phyloP scores from a whole-genome alignment of 768 basidiomycete species.

The Mycena latifolia region DNA sequence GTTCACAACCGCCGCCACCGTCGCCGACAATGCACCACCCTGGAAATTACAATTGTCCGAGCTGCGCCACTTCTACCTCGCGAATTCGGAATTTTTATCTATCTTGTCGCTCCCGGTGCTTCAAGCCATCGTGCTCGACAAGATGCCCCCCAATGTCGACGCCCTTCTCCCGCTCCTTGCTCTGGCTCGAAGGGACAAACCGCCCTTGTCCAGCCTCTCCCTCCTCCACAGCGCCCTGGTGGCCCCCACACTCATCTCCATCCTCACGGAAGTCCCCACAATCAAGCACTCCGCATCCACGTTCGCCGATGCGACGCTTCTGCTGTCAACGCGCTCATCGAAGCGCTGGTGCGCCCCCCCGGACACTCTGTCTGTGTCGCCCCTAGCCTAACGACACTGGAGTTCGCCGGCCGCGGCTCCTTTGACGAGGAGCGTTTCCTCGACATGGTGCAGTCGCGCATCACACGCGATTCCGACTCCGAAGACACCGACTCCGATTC shows the following conservation, averaged over 20 bases:
- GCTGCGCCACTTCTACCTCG: background rate
- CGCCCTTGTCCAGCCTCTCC: background rate
- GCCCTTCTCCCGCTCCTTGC: conserved; percentile 11
- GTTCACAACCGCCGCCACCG: background rate
- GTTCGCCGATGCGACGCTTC: conserved; percentile 1
- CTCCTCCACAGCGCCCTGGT: conserved; percentile 9
- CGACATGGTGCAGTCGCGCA: conserved; percentile 12
- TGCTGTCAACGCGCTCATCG: conserved; percentile 8
- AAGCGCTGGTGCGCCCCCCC: background rate
- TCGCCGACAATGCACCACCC: background rate
- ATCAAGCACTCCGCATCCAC: conserved; percentile 7
- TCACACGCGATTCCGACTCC: no score
- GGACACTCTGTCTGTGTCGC: background rate
- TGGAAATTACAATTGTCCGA: background rate
- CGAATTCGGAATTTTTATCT: conserved; percentile 4
- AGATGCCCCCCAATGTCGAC: background rate
- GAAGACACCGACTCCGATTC: no score
- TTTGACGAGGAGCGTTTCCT: conserved; percentile 2
- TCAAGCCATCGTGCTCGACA: background rate
- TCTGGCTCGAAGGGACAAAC: conserved; percentile 11
- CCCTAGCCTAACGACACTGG: conserved; percentile 11
- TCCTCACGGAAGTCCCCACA: background rate
- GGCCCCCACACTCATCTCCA: conserved; percentile 8
- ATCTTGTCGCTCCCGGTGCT: conserved; percentile 10
- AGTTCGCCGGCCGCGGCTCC: conserved; percentile 14